Evolutionary conservation across 805 yeast genomes (phyloP).

Genomic region (Myxozyma mucilagina): DNA sequence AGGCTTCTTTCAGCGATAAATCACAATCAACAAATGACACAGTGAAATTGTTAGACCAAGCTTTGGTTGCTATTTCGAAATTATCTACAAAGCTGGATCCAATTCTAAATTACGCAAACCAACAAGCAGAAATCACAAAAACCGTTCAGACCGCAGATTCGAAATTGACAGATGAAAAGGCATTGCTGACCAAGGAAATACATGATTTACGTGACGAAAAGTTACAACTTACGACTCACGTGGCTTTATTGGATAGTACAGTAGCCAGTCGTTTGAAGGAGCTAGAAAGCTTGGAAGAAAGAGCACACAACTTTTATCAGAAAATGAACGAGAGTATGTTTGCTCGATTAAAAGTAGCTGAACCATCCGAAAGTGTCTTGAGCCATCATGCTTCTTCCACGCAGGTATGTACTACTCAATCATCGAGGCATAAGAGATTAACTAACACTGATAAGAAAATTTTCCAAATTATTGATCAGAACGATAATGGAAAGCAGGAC

Average conservation of each 20-base stretch:
- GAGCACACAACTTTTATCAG: conserved; percentile 36
- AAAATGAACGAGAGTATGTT: conserved; percentile 33
- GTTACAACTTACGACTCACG: conserved; percentile 29
- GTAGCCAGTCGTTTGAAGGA: conserved; percentile 37
- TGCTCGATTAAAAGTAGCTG: neutral
- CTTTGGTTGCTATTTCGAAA: conserved; percentile 11
- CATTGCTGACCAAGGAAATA: conserved; percentile 29
- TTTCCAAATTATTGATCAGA: neutral
- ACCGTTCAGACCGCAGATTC: conserved; percentile 30
- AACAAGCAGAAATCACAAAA: conserved; percentile 9
- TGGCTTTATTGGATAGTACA: conserved; percentile 36
- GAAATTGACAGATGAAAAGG: conserved; percentile 27
- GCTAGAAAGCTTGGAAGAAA: conserved; percentile 37
- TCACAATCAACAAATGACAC: conserved; percentile 11
- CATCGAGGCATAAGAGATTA: neutral
- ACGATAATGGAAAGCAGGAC: neutral
- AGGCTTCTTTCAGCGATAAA: conserved; percentile 6
- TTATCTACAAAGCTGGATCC: conserved; percentile 17
- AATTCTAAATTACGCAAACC: conserved; percentile 14
- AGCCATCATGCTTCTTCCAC: neutral
- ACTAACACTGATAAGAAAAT: neutral
- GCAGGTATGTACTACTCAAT: neutral
- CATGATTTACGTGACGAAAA: conserved; percentile 30
- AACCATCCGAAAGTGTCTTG: neutral
- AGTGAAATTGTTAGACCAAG: conserved; percentile 19